Evolutionary conservation across 768 basidiomycete genomes (phyloP), one percentile per base, ranked within the genome.

Genomic region (Rhodotorula babjevae): DNA sequence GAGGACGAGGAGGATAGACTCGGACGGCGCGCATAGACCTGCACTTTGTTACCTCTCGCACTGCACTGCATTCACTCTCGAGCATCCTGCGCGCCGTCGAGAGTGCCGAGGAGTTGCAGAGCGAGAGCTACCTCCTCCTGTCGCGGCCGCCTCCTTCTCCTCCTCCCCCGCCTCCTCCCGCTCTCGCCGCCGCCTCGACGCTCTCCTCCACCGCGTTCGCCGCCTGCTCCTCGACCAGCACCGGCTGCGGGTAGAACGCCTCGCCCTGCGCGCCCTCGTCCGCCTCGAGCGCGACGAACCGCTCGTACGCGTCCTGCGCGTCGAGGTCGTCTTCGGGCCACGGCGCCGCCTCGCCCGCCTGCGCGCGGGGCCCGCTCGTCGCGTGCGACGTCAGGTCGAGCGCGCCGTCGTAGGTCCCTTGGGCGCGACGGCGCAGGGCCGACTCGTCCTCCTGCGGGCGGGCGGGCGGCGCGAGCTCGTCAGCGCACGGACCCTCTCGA

Each of bases 211-310:
- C 55, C 55, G 29, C 55, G 18, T 56, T 56, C 55, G 55, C 55
- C 55, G 55, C 29, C 57, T 58, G 31, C 49, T 50, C 61, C 8
- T 29, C 19, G 11, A 46, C 1, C 42, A 61, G 61, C 25, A 55
- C 27, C 53, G 42, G 52, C 31, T 63, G 75, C 64, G 71, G 67
- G 40, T 76, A 76, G 36, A 80, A 53, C 40, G 50, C 58, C 76
- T 80, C 77, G 11, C 66, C 66, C 71, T 25, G 12, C 21, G 6
- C 56, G 18, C 31, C 29, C 56, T 56, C 79, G 69, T 80, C 81
- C 10, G 56, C 61, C 3, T 77, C 79, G 12, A 18, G 9, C 36
- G 65, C 61, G 27, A 77, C 74, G 77, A 76, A 81, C 0, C 61
- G 57, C 31, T 58, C 72, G n/a, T 77, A 79, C 8, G 47, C 73